Conservation (phyloP, 2,329 filamentous ascomycete genomes). For the Aspergillus cejpii region DNA sequence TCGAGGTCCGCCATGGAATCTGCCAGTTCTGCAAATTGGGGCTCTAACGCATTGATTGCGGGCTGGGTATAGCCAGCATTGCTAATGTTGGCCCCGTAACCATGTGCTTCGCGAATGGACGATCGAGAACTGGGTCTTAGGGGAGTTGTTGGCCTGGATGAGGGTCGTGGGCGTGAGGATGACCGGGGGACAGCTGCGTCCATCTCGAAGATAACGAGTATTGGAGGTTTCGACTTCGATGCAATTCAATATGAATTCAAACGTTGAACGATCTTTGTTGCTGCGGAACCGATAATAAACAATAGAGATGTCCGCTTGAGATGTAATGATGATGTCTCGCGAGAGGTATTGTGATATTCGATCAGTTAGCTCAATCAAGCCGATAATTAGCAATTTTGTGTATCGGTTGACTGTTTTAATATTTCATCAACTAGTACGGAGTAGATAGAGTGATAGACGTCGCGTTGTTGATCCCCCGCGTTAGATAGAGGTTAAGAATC, state of each 20-base stretch:
- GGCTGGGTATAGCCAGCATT: conserved; percentile 48
- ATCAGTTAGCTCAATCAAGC: not conserved
- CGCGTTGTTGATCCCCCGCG: conserved; percentile 16
- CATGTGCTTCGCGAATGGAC: conserved; percentile 72
- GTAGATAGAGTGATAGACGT: not conserved
- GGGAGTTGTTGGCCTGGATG: conserved; percentile 81
- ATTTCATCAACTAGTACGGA: not conserved
- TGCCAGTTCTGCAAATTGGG: conserved; percentile 84
- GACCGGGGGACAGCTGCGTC: conserved; percentile 41
- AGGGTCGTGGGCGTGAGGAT: conserved; percentile 54
- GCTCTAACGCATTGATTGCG: conserved; percentile 70
- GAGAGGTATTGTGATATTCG: no score
- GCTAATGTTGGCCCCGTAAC: conserved; percentile 39
- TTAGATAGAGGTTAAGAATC: conserved; percentile 32
- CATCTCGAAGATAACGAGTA: conserved; percentile 21
- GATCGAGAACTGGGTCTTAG: conserved; percentile 83
- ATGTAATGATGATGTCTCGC: no score
- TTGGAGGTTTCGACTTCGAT: conserved; percentile 1
- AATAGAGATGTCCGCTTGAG: not conserved
- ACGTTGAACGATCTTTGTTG: not conserved
- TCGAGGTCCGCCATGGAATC: conserved; percentile 94
- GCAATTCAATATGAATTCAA: not conserved
- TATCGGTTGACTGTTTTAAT: not conserved
- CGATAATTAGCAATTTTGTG: not conserved
- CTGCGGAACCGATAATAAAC: not conserved